These are phyloP conservation scores for Kalmanozyma brasiliensis DNA, from an alignment of 1,284 basidiomycete genomes.

Conservation along the genomic window DNA sequence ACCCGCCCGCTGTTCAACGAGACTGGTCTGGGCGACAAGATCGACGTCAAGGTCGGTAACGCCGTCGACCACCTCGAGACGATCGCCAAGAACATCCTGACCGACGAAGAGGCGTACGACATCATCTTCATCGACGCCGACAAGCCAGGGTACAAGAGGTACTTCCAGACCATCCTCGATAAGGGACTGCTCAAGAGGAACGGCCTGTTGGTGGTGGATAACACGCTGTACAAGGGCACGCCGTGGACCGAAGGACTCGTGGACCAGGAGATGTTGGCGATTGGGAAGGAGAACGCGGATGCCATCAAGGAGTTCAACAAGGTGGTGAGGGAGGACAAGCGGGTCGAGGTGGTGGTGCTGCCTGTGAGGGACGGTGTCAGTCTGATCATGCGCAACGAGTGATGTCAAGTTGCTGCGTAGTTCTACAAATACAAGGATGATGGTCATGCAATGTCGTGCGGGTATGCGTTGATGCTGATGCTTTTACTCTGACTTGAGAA, in stretches of 20 bases:
- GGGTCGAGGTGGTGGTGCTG: constrained; percentile 58
- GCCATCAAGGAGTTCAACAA: constrained; percentile 65
- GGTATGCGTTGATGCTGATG: constrained; percentile 1
- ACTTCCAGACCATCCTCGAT: constrained; percentile 60
- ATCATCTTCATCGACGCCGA: constrained; percentile 69
- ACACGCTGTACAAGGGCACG: constrained; percentile 65
- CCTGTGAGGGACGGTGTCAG: constrained; percentile 67
- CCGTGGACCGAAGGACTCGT: constrained; percentile 42
- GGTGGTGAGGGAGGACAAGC: constrained; percentile 53
- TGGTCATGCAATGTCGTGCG: background rate
- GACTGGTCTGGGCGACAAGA: constrained; percentile 58
- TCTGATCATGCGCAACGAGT: constrained; percentile 56
- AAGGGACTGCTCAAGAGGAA: constrained; percentile 49
- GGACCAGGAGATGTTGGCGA: constrained; percentile 20
- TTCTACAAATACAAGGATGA: background rate
- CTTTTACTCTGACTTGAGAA: background rate
- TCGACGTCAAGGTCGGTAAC: constrained; percentile 60
- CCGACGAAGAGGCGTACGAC: constrained; percentile 59
- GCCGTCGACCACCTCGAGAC: constrained; percentile 56
- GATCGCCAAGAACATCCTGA: constrained; percentile 27
- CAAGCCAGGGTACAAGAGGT: constrained; percentile 61
- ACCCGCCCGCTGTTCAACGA: constrained; percentile 59
- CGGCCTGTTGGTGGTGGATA: constrained; percentile 66
- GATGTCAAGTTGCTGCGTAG: background rate
- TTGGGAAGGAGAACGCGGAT: constrained; percentile 43